Evolutionary conservation across 2,329 filamentous ascomycete genomes (phyloP), one percentile per base, ranked within the genome.

Genomic region (Pseudocercospora crystallina): DNA sequence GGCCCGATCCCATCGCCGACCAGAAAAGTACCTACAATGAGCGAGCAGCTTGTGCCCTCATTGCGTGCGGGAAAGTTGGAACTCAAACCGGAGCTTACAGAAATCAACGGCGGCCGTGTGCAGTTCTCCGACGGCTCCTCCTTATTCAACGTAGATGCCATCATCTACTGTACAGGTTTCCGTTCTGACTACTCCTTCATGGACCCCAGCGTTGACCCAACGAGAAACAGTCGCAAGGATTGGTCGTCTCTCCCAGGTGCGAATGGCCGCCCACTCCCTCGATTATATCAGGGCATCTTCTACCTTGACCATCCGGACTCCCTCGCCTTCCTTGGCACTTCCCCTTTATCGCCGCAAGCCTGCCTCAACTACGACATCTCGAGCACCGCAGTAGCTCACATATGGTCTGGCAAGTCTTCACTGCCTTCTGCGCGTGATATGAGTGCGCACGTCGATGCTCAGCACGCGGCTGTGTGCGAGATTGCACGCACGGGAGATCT

Each of bases 121-220:
- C 20, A 37, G 3, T 45, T 53, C 14, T 34, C 51, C 4, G 42
- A 49, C 26, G 51, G 51, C 41, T 15, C 17, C 8, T 14, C 31
- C 3, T 36, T 53, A 2, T 26, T 15, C 11, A 14, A 47, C 8
- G 38, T 53, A 15, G 42, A 49, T 35, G 34, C 46, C 13, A 49
- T 53, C 13, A 53, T 53, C 46, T 46, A 44, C 32, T 49, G 46
- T 42, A 53, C 51, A 11, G 51, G 51, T 29, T 53, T 42, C 33
- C 36, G 35, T 5, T 42, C 37, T 7, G 41, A 44, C 15, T 50
- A 50, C n/a, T 33, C 26, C 33, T 39, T 35, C 5, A 30, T 45
- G 34, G 33, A 39, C 15, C 47, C 40, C 2, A 13, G 12, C 34
- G 14, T 42, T 8, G 45, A 53, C 31, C 50, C 50, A 3, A 50